A percentile compares a stretch with the other conserved stretches of the same genome.
These are phyloP conservation scores for Globisporangium echinulatum DNA, from an alignment of 352 stramenopile genomes.

Conservation along the genomic window DNA sequence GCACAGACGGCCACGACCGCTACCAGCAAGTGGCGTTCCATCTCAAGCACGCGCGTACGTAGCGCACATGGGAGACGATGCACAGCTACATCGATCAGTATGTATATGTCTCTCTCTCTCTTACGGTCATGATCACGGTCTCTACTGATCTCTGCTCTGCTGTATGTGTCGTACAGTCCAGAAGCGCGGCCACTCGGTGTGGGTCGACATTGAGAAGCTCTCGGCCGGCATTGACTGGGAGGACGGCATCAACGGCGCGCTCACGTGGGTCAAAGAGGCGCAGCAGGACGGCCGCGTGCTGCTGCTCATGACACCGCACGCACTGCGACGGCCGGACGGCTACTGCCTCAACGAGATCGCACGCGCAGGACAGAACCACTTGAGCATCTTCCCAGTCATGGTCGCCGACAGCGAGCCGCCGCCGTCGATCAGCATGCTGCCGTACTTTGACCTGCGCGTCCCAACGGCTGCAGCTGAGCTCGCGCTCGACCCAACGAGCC, in stretches of 20 bases:
- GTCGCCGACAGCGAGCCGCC: constrained; percentile 59
- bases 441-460: constrained; percentile 69
- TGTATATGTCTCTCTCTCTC: neutral
- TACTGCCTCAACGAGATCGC: constrained; percentile 81
- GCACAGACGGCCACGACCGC: constrained; percentile 60
- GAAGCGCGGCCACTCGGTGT: constrained; percentile 51
- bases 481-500: constrained; percentile 22
- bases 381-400: constrained; percentile 70
- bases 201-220: constrained; percentile 66
- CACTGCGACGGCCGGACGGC: constrained; percentile 57
- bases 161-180: constrained; percentile 37
- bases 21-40: constrained; percentile 70
- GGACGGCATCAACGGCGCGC: constrained; percentile 51
- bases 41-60: constrained; percentile 52
- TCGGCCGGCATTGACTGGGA: constrained; percentile 73
- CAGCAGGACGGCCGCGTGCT: constrained; percentile 64
- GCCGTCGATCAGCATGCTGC: constrained; percentile 60
- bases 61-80: too few species aligned
- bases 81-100: too few species aligned
- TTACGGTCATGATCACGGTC: neutral
- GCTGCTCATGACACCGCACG: constrained; percentile 75
- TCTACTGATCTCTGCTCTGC: neutral
- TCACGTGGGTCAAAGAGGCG: constrained; percentile 66
- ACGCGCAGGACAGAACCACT: constrained; percentile 42
- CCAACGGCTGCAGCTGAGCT: constrained; percentile 21